Conservation (phyloP, 2,329 filamentous ascomycete genomes). For the Cercospora sp. region DNA sequence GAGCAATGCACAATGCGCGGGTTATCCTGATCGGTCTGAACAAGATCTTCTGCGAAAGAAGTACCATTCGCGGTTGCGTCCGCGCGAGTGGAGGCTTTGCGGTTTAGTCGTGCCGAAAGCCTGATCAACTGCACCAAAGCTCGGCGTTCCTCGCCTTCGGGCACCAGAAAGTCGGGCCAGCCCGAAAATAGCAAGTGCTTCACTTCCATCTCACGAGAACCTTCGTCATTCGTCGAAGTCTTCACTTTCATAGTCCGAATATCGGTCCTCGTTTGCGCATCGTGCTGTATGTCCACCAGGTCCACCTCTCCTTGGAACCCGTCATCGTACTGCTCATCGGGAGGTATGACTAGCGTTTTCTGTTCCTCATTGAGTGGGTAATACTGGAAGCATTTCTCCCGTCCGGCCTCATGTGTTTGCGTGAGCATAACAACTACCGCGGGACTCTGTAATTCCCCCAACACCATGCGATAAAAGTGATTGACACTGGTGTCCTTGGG, state of each 20-base stretch:
- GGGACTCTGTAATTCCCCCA: slow-evolving; percentile 55
- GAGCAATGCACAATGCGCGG: slow-evolving; percentile 74
- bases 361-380: slow-evolving; percentile 52
- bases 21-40: slow-evolving; percentile 48
- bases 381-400: slow-evolving; percentile 87
- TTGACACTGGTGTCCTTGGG: slow-evolving; percentile 74
- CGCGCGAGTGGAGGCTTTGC: slow-evolving; percentile 32
- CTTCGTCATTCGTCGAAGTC: slow-evolving; percentile 40
- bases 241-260: slow-evolving; percentile 68
- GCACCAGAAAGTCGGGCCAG: slow-evolving; percentile 90
- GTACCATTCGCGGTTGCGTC: slow-evolving; percentile 21
- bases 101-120: slow-evolving; percentile 61
- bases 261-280: slow-evolving; percentile 63
- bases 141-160: slow-evolving; percentile 65
- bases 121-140: slow-evolving; percentile 70
- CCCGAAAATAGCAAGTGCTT: slow-evolving; percentile 83
- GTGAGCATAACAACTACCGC: slow-evolving; percentile 94
- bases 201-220: slow-evolving; percentile 61
- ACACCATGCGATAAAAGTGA: slow-evolving; percentile 94
- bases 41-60: slow-evolving; percentile 34
- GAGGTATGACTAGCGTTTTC: slow-evolving; percentile 31
- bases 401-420: slow-evolving; percentile 73
- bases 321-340: slow-evolving; percentile 34
- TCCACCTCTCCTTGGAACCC: slow-evolving; percentile 68
- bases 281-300: slow-evolving; percentile 57